These are phyloP conservation scores for Medicago ruthenica DNA, from an alignment of 306 rosid genomes.

Conservation along the genomic window DNA sequence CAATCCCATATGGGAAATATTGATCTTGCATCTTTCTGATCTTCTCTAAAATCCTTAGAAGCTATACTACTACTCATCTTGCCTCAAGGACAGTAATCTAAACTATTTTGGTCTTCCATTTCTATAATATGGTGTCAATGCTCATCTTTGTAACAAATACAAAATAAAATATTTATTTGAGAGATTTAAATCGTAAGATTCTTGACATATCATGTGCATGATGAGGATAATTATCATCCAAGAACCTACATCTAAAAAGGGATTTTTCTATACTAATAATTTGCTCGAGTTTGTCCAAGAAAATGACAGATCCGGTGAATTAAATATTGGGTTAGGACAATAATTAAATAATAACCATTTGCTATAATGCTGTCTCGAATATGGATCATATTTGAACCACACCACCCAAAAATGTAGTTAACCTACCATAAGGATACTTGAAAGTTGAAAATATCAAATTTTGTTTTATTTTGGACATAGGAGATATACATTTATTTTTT, in stretches of 20 bases:
- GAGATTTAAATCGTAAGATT: conserved; percentile 35
- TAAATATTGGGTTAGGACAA: conserved; percentile 35
- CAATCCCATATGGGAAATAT: conserved; percentile 67
- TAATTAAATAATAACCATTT: conserved; percentile 3
- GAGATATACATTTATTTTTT: neutral
- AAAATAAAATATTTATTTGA: conserved; percentile 24
- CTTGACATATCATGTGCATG: conserved; percentile 43
- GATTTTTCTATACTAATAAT: conserved; percentile 11
- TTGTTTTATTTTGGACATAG: neutral
- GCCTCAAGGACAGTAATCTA: neutral
- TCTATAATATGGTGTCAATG: conserved; percentile 32
- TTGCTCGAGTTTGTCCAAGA: conserved; percentile 40
- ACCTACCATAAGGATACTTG: neutral
- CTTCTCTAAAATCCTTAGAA: conserved; percentile 27
- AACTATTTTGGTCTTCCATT: neutral
- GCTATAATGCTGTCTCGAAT: neutral
- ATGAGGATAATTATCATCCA: conserved; percentile 33
- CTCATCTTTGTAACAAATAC: neutral
- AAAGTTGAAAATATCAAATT: conserved; percentile 8
- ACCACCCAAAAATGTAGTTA: neutral
- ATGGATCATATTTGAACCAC: neutral
- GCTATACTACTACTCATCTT: conserved; percentile 43
- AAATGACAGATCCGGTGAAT: conserved; percentile 54
- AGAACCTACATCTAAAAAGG: conserved; percentile 25
- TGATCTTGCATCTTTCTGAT: conserved; percentile 29